Conservation (phyloP, 441 rosid species). For the Mallotus repandus region DNA sequence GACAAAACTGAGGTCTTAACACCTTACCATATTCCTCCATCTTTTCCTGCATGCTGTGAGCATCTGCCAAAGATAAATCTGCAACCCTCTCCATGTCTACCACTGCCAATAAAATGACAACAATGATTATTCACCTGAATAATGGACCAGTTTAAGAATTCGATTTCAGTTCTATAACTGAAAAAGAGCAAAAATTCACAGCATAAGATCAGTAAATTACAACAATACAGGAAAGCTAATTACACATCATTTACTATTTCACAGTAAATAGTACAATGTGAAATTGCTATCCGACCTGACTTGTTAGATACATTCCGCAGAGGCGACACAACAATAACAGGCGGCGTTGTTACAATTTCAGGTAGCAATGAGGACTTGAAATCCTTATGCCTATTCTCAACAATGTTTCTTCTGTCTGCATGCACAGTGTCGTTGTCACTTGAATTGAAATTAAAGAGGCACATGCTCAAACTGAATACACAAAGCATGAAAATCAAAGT, state of each 20-base stretch:
- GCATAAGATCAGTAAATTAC: neutral
- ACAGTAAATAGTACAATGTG: no score
- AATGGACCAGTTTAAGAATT: neutral
- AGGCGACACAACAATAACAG: slow-evolving; percentile 19
- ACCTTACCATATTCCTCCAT: slow-evolving; percentile 20
- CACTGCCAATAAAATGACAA: slow-evolving; percentile 20
- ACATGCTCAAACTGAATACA: no score
- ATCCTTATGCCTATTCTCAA: slow-evolving; percentile 20
- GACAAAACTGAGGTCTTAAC: slow-evolving; percentile 30
- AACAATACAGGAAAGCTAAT: neutral
- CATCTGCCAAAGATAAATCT: slow-evolving; percentile 27
- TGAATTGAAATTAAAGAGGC: no score
- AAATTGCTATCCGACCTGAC: slow-evolving; percentile 15
- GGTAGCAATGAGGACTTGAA: slow-evolving; percentile 31
- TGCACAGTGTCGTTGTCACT: no score
- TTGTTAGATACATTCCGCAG: slow-evolving; percentile 21
- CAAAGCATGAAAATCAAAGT: neutral
- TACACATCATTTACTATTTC: no score
- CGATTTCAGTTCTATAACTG: no score
- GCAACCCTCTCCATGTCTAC: slow-evolving; percentile 24
- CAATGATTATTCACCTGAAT: neutral
- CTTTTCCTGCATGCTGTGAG: slow-evolving; percentile 26
- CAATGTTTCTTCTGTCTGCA: slow-evolving; percentile 35
- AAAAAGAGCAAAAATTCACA: neutral
- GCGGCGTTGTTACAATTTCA: slow-evolving; percentile 20